Base-by-base conservation (phyloP, 352 stramenopile species). In the Peronosclerospora sorghi region DNA sequence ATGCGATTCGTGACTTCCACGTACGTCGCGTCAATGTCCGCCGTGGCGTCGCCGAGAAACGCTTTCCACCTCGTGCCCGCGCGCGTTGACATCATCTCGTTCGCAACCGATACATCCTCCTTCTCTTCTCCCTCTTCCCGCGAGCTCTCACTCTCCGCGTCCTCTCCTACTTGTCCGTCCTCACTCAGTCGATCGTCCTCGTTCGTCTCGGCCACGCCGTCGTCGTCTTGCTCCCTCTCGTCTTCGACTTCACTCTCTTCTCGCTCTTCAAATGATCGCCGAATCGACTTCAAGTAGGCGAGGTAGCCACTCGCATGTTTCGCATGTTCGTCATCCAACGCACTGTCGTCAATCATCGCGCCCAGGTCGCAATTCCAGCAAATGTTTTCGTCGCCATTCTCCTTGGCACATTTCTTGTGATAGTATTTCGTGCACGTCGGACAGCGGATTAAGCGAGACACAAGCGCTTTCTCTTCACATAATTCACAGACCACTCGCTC, bases 361-460 rank as follows among this genome's bases (percentile, higher is more conserved):
- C 78, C 65, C 30, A 80, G 51, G 41, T 86, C 72, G 38, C 77
- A 89, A 19, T 83, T 79, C 72, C 74, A 89, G 54, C 77, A 89
- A 9, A 73, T 45, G 6, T 52, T 74, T 15, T 81, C 73, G 35
- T 85, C 70, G 5, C 76, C 76, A 32, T 81, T 83, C 27, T 86
- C 72, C 19, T 59, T 73, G 1, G 77, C 74, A 41, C 77, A 89
- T 12, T 62, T 63, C 36, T 64, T 79, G 53, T 89, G 77, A 40
- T 83, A 86, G 41, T 81, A 87, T 39, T 77, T 76, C 1, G 39
- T 59, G 45, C 75, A 87, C 1, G 54, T 62, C 3, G 39, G 32
- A 10, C 75, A 87, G 13, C 57, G 56, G 9, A 67, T 53, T 32
- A 84, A 48, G 10, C 41, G 59, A 19, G 49, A 61, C 20, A 64